A percentile compares a stretch with the other conserved stretches of the same genome.
phyloP scores from a whole-genome alignment of 139 green algal species.

The Auxenochlorella pyrenoidosa region DNA sequence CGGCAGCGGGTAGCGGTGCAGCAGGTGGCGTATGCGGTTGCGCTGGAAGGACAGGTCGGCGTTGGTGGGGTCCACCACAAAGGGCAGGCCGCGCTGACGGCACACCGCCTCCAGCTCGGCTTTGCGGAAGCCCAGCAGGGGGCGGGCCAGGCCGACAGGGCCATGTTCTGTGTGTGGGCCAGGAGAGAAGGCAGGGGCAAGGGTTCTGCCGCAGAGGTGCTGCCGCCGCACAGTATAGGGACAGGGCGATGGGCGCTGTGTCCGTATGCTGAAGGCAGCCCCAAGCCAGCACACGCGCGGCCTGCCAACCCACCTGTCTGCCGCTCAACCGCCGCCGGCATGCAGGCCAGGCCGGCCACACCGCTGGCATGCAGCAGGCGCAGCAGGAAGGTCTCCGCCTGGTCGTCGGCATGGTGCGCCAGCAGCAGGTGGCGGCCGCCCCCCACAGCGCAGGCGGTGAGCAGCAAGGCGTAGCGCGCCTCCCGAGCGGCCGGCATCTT shows the following conservation, averaged over 20 bases:
- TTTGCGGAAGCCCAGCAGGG: conserved; percentile 55
- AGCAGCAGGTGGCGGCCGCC: conserved; percentile 46
- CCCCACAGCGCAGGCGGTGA: conserved; percentile 20
- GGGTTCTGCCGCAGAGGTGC: neutral
- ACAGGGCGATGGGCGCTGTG: neutral
- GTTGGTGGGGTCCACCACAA: conserved; percentile 40
- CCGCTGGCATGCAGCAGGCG: conserved; percentile 59
- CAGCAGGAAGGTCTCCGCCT: conserved; percentile 68
- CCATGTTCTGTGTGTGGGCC: conserved; percentile 1
- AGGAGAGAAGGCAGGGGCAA: neutral
- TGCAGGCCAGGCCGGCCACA: conserved; percentile 60
- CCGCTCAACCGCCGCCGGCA: conserved; percentile 21
- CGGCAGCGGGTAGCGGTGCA: neutral
- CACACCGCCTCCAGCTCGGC: conserved; percentile 49
- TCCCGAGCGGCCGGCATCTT: conserved; percentile 47
- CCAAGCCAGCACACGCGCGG: neutral
- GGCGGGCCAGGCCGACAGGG: conserved; percentile 40
- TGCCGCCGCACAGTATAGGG: neutral
- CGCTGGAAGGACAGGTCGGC: conserved; percentile 5
- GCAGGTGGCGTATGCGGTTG: conserved; percentile 24
- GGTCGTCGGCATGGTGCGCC: conserved; percentile 65
- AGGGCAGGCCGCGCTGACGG: conserved; percentile 10
- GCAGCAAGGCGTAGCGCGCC: conserved; percentile 49
- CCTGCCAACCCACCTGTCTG: neutral
- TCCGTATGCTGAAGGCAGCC: neutral